Evolutionary conservation across 2,329 filamentous ascomycete genomes (phyloP), one percentile per base, ranked within the genome.

Genomic region (Aspergillus neotritici): DNA sequence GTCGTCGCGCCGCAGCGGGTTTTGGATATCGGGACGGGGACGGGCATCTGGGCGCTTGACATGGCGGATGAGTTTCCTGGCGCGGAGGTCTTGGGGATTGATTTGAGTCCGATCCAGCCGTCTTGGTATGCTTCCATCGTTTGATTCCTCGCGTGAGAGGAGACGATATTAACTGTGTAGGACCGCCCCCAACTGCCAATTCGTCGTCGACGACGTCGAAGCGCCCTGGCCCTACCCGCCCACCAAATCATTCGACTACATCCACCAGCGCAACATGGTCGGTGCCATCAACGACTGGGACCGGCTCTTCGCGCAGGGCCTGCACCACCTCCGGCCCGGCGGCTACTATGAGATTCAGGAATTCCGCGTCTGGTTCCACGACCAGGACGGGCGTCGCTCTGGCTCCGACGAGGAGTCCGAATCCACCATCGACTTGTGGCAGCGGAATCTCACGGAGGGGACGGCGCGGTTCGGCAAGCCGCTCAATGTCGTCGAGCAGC

Each of bases 21-120:
- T 11, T 51, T 71, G 25, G 68, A 71, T 41, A 47, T 71, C 7
- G 68, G 67, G 5, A 70, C 66, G 9, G 69, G 69, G 11, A 72
- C 63, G 34, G 67, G 68, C 1, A 65, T 68, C 16, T 71, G 66
- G 66, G 66, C 67, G 5, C 62, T 70, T 21, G 65, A 70, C 31
- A 62, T 69, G 36, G 67, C 65, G 12, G 66, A 69, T 50, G 54
- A 60, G 37, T 67, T 60, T 41, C 66, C 67, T 3, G 53, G 54
- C 21, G 61, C 66, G 2, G 44, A 52, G 41, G 54, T 66, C n/a
- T 50, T 65, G 12, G 67, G 65, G 7, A 64, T 58, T 5, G 66
- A 69, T 40, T 54, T 69, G 5, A 61, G 56, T 40, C 64, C 66
- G n/a, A 70, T 67, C 6, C 68, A 68, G 39, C 65, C 66, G 1